Percentiles rank a stretch among this genome's conserved stretches.
phyloP scores from a whole-genome alignment of 345 rosid species.

The Hypericum perforatum region DNA sequence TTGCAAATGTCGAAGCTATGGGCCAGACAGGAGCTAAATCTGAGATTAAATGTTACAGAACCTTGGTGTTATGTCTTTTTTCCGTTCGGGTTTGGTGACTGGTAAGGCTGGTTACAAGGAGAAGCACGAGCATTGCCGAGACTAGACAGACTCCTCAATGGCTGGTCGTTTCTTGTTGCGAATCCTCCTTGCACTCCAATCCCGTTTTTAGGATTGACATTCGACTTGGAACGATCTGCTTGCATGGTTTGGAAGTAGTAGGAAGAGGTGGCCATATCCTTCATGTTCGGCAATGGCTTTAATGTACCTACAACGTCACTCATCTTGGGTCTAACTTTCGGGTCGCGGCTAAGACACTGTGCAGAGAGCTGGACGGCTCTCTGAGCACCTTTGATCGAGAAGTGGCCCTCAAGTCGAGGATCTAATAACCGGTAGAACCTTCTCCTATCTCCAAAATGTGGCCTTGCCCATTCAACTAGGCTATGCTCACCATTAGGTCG shows the following conservation, averaged over 20 bases:
- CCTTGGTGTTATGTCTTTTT: slow-evolving; percentile 24
- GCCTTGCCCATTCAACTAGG: slow-evolving; percentile 93
- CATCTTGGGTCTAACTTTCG: slow-evolving; percentile 85
- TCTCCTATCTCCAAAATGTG: slow-evolving; percentile 71
- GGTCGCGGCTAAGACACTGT: slow-evolving; percentile 86
- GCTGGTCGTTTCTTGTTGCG: slow-evolving; percentile 59
- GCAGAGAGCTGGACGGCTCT: slow-evolving; percentile 75
- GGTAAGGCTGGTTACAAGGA: slow-evolving; percentile 48
- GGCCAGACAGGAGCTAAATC: slow-evolving; percentile 1
- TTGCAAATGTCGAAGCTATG: not conserved
- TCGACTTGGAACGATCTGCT: slow-evolving; percentile 20
- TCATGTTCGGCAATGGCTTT: slow-evolving; percentile 65
- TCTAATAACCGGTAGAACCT: slow-evolving; percentile 64
- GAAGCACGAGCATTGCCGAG: slow-evolving; percentile 35
- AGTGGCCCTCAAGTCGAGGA: slow-evolving; percentile 91
- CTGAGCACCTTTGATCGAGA: slow-evolving; percentile 80
- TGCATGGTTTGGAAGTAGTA: slow-evolving; percentile 47
- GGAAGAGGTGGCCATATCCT: slow-evolving; percentile 89
- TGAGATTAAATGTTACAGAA: not conserved
- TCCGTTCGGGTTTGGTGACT: slow-evolving; percentile 64
- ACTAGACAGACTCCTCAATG: slow-evolving; percentile 55
- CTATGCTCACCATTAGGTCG: slow-evolving; percentile 91
- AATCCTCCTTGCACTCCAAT: slow-evolving; percentile 53
- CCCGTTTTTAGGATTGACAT: slow-evolving; percentile 34
- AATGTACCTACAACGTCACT: slow-evolving; percentile 70